A percentile compares a stretch with the other conserved stretches of the same genome.
Evolutionary conservation across 2,329 filamentous ascomycete genomes (phyloP).

Genomic region (Diaporthe destruens): DNA sequence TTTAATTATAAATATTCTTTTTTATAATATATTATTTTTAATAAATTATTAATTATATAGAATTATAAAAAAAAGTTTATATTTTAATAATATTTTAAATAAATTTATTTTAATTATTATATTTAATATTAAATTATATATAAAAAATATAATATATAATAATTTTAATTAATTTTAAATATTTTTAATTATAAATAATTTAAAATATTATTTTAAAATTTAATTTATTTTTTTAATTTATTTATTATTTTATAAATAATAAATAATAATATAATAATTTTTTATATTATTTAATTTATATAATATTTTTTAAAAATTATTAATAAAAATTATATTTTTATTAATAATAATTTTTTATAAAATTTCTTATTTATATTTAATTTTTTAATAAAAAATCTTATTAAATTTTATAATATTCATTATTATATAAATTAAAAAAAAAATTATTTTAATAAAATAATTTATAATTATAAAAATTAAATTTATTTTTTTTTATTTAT

Average conservation of each 20-base stretch:
- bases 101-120: neutral
- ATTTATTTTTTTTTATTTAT: neutral
- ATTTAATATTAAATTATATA: neutral
- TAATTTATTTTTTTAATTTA: neutral
- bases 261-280: neutral
- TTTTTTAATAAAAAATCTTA: neutral
- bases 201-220: neutral
- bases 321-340: neutral
- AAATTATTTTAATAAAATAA: neutral
- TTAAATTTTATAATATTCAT: neutral
- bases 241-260: neutral
- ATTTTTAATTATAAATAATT: neutral
- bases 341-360: neutral
- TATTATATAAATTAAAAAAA: neutral
- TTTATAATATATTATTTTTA: neutral
- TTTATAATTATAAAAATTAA: neutral
- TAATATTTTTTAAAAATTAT: neutral
- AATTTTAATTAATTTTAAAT: neutral
- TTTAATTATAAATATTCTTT: neutral
- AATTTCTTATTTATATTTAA: neutral
- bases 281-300: neutral
- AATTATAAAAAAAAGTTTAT: neutral
- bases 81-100: neutral
- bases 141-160: neutral
- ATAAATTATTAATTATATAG: neutral